Evolutionary conservation across 2,329 filamentous ascomycete species (phyloP), one percentile per base, ranked within the genome.

Genomic region (Aspergillus sp.): DNA sequence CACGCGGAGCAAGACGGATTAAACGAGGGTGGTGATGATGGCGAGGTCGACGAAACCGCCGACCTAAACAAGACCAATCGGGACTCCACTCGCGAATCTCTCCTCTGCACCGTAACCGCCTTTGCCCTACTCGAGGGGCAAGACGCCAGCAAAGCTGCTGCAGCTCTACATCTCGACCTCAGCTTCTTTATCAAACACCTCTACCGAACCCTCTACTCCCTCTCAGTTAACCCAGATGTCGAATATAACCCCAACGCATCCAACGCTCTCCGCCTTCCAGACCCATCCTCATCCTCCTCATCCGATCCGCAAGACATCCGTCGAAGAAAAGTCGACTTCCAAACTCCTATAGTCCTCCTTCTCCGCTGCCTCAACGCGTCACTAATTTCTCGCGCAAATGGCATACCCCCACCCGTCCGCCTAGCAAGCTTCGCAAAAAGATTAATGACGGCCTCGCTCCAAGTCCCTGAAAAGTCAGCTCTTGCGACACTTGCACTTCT

Each of bases 121-220:
- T 98, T 96, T 70, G 92, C 93, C n/a, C 86, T 99, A 6, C 86
- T 99, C 39, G 90, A 95, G 62, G 93, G 95, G 48, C 95, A 99
- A 78, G 93, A 97, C 68, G 91, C 88, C 15, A 88, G 90, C 76
- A 93, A 92, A 76, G 89, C 91, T 48, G 89, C 91, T 56, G 84
- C 87, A 43, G 83, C 88, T 44, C 83, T 98, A 4, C 90, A 93
- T 68, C 87, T 99, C 48, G 96, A 99, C 73, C 85, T 99, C 38
- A 91, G 89, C 67, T 97, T 93, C 82, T 99, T 99, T 82, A 93
- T 91, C 67, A 91, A 89, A 13, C 90, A 97, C 74, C 89, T 99
- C 58, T 99, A 96, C 81, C 88, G 87, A 65, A 90, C 90, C 15
- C 83, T 99, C 5, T 85, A 93, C 64, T 82, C 89, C 2, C 83